Percentiles rank a stretch among this genome's conserved stretches.
Conservation (phyloP, 2,329 filamentous ascomycete species). For the Monosporascus sp. region DNA sequence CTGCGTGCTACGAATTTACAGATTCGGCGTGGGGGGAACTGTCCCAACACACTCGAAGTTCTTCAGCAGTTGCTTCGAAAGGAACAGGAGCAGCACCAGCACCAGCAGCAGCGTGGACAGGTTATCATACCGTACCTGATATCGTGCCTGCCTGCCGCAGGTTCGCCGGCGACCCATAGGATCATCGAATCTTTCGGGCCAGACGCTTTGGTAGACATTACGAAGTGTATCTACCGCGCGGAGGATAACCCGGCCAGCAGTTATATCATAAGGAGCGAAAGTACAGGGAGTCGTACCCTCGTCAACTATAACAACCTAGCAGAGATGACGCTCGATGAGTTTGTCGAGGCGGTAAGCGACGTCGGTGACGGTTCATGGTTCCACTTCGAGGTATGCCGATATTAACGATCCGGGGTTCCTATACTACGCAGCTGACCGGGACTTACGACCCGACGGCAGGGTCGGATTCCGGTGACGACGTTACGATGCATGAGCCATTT, state of each 20-base stretch:
- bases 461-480: slow-evolving; percentile 58
- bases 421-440: slow-evolving; percentile 3
- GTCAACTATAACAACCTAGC: slow-evolving; percentile 64
- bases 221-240: slow-evolving; percentile 55
- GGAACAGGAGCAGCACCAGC: not conserved
- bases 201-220: slow-evolving; percentile 38
- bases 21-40: slow-evolving; percentile 66
- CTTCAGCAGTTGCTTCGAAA: slow-evolving; percentile 53
- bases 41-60: slow-evolving; percentile 66
- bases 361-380: slow-evolving; percentile 48
- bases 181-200: slow-evolving; percentile 51
- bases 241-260: slow-evolving; percentile 56
- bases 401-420: slow-evolving; percentile 1
- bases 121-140: slow-evolving; percentile 38
- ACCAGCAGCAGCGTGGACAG: slow-evolving; percentile 10
- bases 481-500: slow-evolving; percentile 54
- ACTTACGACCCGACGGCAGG: slow-evolving; percentile 35
- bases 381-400: slow-evolving; percentile 60
- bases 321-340: slow-evolving; percentile 63
- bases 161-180: slow-evolving; percentile 44
- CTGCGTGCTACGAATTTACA: slow-evolving; percentile 56
- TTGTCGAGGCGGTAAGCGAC: slow-evolving; percentile 37
- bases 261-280: slow-evolving; percentile 61
- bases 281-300: slow-evolving; percentile 59
- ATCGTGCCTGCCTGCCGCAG: slow-evolving; percentile 47